Evolutionary conservation across 306 rosid genomes (phyloP), one percentile per base, ranked within the genome.

Genomic region (Prunus mira): DNA sequence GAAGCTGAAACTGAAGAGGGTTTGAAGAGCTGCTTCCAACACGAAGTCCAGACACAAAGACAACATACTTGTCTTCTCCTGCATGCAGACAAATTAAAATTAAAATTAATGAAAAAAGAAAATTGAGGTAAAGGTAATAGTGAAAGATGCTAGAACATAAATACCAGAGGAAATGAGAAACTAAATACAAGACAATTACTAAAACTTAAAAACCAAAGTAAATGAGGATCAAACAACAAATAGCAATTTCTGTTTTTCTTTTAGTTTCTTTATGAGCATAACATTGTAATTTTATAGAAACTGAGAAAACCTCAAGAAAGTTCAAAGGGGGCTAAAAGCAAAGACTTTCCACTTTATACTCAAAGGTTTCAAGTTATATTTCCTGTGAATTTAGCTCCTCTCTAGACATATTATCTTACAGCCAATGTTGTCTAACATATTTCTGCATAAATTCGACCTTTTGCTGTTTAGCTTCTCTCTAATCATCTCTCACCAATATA

Each of bases 1-100:
- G 89, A 81, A 95, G 98, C 92, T 92, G 98, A 81, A 92, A 84
- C 74, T 86, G 95, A 57, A 95, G 97, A 74, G 98, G 98, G 80
- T 92, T 92, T 65, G 86, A 85, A 80, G 50, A 74, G 87, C 90
- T 80, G 81, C 92, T 89, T 80, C 98, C 98, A 81, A 90, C 75
- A 69, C 81, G 86, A 76, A 95, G 81, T 71, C 98, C 98, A 0
- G 98, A 95, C 20, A 92, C 85, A 83, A 95, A 81, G 77, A 95
- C 91, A 52, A 92, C 90, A 75, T 89, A 90, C 72, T 89, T 95
- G 82, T 89, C 97, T 83, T 92, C 97, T 74, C 84, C 98, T 95
- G 84, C 83, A 83, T n/a, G 73, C 34, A 45, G 69, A 41, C 65
- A 81, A 86, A 75, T 50, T 74, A 78, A 84, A 86, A 75, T 50